These are phyloP conservation scores for Penicillium sumatraense DNA, from an alignment of 2,329 filamentous ascomycete genomes.

Conservation along the genomic window DNA sequence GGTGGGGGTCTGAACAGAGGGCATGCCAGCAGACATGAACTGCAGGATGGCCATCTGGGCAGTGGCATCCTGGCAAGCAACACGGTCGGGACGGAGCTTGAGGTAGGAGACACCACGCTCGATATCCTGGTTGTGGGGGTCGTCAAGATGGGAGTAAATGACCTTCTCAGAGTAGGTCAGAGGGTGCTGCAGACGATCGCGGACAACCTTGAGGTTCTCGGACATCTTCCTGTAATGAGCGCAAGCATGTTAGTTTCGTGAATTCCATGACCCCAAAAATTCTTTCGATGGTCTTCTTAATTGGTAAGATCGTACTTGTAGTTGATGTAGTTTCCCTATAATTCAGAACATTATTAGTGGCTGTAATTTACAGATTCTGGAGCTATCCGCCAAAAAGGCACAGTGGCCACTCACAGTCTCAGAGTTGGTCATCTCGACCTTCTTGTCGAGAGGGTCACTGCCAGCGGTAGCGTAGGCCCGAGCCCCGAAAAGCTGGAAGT, in stretches of 20 bases:
- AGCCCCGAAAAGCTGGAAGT: constrained; percentile 65
- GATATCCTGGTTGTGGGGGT: constrained; percentile 94
- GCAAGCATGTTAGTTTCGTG: constrained; percentile 27
- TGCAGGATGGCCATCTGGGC: constrained; percentile 99
- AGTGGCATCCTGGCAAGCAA: constrained; percentile 98
- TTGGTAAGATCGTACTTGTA: constrained; percentile 63
- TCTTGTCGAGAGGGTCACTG: constrained; percentile 77
- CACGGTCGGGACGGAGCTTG: constrained; percentile 94
- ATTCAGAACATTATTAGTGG: constrained; percentile 30
- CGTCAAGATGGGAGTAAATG: constrained; percentile 96
- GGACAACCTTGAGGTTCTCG: constrained; percentile 92
- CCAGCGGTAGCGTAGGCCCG: constrained; percentile 77
- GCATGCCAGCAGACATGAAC: constrained; percentile 99
- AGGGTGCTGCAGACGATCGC: constrained; percentile 85
- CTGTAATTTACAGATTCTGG: constrained; percentile 10
- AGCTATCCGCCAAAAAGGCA: constrained; percentile 14
- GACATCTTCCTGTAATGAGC: constrained; percentile 80
- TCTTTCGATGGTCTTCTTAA: background rate
- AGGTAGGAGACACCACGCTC: constrained; percentile 95
- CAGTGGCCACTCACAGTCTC: constrained; percentile 65
- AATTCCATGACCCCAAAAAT: background rate
- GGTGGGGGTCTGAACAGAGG: constrained; percentile 87
- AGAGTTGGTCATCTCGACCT: constrained; percentile 98
- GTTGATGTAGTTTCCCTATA: constrained; percentile 88
- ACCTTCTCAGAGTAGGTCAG: constrained; percentile 98